phyloP scores from a whole-genome alignment of 1,284 basidiomycete species.

The Tremellales sp. region DNA sequence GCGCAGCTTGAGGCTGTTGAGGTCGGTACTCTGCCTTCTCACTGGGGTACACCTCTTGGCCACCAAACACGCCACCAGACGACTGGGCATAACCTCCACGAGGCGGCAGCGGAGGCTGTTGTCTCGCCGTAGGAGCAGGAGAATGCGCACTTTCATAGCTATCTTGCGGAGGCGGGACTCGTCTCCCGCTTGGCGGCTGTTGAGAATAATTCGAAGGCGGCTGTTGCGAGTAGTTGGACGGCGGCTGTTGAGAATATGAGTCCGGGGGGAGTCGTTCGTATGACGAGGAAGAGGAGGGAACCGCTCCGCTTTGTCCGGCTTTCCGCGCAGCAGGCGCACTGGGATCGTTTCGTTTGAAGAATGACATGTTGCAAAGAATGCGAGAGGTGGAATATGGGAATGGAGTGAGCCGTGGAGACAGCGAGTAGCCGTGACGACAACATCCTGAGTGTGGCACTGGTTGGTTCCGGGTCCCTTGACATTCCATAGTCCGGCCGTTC shows the following conservation, averaged over 20 bases:
- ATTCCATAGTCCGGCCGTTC: too few relatives aligned
- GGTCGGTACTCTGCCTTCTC: slow-evolving; percentile 29
- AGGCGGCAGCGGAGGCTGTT: slow-evolving; percentile 7
- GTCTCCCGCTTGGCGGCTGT: slow-evolving; percentile 14
- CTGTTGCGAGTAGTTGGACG: neutral
- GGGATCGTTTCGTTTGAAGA: slow-evolving; percentile 46
- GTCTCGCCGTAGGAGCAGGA: slow-evolving; percentile 1
- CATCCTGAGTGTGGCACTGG: too few relatives aligned
- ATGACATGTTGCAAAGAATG: slow-evolving; percentile 35
- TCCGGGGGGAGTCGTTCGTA: slow-evolving; percentile 43
- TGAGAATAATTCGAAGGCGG: slow-evolving; percentile 13
- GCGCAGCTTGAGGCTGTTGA: slow-evolving; percentile 4
- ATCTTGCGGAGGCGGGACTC: slow-evolving; percentile 26
- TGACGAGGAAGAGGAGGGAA: slow-evolving; percentile 12
- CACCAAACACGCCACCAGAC: neutral
- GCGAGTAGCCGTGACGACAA: too few relatives aligned
- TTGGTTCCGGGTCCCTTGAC: too few relatives aligned
- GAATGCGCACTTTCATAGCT: slow-evolving; percentile 11
- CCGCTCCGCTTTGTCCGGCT: slow-evolving; percentile 15
- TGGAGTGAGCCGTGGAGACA: neutral
- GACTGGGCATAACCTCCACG: slow-evolving; percentile 9
- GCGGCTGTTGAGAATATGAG: slow-evolving; percentile 22
- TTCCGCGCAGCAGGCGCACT: slow-evolving; percentile 36
- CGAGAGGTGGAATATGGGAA: slow-evolving; percentile 1
- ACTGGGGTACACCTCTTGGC: slow-evolving; percentile 3